Percentiles rank a stretch among this genome's conserved stretches.
These are phyloP conservation scores for Amanita thiersii DNA, from an alignment of 768 basidiomycete species.

Conservation along the genomic window DNA sequence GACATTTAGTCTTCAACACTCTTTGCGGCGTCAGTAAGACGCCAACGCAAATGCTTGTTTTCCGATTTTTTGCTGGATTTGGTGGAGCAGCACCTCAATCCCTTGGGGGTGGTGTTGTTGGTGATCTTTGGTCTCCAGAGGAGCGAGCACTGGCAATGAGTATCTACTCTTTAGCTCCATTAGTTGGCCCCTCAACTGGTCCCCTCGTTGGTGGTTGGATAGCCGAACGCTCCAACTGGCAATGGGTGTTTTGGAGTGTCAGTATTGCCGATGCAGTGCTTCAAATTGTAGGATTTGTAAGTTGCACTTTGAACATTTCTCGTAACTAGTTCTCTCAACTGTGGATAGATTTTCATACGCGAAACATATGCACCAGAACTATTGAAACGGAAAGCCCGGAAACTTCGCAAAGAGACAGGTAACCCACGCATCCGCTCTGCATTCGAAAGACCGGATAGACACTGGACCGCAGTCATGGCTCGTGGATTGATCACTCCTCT, in stretches of 20 bases:
- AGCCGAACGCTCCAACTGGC: slow-evolving; percentile 42
- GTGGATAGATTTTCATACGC: too few relatives aligned
- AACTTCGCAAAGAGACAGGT: too few relatives aligned
- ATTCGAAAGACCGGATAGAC: too few relatives aligned
- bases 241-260: slow-evolving; percentile 57
- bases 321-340: too few relatives aligned
- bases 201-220: slow-evolving; percentile 34
- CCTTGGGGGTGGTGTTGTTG: slow-evolving; percentile 49
- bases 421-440: too few relatives aligned
- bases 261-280: slow-evolving; percentile 39
- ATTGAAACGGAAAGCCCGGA: too few relatives aligned
- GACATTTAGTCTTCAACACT: slow-evolving; percentile 33
- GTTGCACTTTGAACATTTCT: too few relatives aligned
- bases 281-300: slow-evolving; percentile 38
- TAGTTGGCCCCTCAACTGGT: slow-evolving; percentile 36
- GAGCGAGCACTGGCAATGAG: slow-evolving; percentile 45
- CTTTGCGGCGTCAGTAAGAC: slow-evolving; percentile 43
- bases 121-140: slow-evolving; percentile 44
- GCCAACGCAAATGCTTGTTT: slow-evolving; percentile 43
- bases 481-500: too few relatives aligned
- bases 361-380: too few relatives aligned
- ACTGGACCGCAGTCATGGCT: too few relatives aligned
- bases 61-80: slow-evolving; percentile 56
- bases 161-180: slow-evolving; percentile 44
- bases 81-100: slow-evolving; percentile 60